These are phyloP conservation scores for Pseudogymnoascus sp. DNA, from an alignment of 2,329 filamentous ascomycete genomes.

Conservation along the genomic window DNA sequence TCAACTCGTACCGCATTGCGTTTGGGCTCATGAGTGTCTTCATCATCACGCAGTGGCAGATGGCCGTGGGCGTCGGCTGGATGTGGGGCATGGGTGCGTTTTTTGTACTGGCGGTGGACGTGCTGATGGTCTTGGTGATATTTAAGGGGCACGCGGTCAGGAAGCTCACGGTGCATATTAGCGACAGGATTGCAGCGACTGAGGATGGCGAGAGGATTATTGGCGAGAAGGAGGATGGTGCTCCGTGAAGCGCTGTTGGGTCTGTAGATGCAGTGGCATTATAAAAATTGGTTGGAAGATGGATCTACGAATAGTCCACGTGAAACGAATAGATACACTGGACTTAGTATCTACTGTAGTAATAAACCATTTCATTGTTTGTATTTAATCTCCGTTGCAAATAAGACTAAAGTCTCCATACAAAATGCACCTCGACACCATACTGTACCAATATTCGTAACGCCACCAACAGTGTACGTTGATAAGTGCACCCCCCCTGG, in stretches of 20 bases:
- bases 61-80: conserved; percentile 30
- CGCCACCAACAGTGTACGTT: neutral
- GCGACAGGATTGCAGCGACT: conserved; percentile 14
- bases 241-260: neutral
- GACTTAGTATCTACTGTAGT: neutral
- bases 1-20: conserved; percentile 30
- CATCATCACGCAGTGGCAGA: conserved; percentile 33
- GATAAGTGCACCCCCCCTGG: neutral
- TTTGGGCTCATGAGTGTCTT: conserved; percentile 33
- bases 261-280: neutral
- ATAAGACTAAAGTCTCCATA: neutral
- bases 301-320: neutral
- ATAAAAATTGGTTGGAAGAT: neutral
- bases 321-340: neutral
- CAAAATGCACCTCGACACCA: neutral
- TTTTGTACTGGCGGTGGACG: conserved; percentile 25
- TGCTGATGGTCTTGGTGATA: conserved; percentile 24
- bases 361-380: neutral
- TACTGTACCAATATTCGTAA: neutral
- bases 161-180: conserved; percentile 10
- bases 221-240: neutral
- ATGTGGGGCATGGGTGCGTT: conserved; percentile 35
- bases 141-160: conserved; percentile 24
- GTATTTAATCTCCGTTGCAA: neutral
- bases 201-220: conserved; percentile 24